Percentiles rank a stretch among this genome's conserved stretches.
Evolutionary conservation across 2,329 filamentous ascomycete genomes (phyloP).

Genomic region (Curvularia lunata): DNA sequence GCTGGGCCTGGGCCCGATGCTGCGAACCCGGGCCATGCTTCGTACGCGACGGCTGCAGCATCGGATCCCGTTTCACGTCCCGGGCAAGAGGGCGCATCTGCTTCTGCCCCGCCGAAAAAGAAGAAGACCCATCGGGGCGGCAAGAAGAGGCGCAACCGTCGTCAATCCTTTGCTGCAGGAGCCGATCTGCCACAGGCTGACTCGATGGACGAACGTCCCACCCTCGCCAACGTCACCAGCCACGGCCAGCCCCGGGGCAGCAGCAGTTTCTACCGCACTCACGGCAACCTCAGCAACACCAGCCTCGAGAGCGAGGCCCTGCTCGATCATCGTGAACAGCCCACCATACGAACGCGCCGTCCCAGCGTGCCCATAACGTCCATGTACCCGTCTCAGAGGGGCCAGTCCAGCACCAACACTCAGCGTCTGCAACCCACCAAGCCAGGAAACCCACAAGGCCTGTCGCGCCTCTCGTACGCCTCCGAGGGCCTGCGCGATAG

Average conservation of each 20-base stretch:
- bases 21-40: conserved; percentile 19
- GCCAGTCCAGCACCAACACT: conserved; percentile 28
- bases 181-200: conserved; percentile 61
- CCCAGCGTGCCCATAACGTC: conserved; percentile 51
- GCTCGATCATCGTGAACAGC: conserved; percentile 77
- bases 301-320: conserved; percentile 89
- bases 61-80: conserved; percentile 14
- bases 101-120: conserved; percentile 51
- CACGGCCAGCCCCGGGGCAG: conserved; percentile 45
- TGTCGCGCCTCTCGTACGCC: conserved; percentile 41
- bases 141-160: conserved; percentile 76
- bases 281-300: conserved; percentile 73
- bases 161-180: conserved; percentile 76
- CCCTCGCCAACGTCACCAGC: conserved; percentile 48
- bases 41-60: conserved; percentile 26
- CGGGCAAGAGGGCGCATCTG: conserved; percentile 14
- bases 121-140: conserved; percentile 78
- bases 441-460: conserved; percentile 24
- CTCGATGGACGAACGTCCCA: conserved; percentile 60
- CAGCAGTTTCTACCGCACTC: conserved; percentile 62
- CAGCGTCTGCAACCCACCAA: conserved; percentile 24
- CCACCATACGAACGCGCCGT: conserved; percentile 50
- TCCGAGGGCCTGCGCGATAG: conserved; percentile 50
- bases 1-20: conserved; percentile 14
- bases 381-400: conserved; percentile 38